phyloP scores from a whole-genome alignment of 177 flowering plant genomes.

The Vitis hybrid region DNA sequence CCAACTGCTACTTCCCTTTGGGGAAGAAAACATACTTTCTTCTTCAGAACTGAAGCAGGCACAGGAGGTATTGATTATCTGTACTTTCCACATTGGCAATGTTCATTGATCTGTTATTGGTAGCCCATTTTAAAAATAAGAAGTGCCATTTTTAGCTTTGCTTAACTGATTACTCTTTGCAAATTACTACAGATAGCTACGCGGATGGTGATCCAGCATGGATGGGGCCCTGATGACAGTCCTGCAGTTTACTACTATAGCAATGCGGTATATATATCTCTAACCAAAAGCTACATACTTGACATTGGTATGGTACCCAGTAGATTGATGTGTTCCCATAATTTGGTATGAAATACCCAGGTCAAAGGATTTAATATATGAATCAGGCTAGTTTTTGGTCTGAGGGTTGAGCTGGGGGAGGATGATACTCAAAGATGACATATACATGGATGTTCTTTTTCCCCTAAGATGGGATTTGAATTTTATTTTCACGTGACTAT shows the following conservation, averaged over 20 bases:
- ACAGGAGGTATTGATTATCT: constrained; percentile 63
- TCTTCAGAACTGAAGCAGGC: constrained; percentile 77
- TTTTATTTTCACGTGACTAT: too few relatives aligned
- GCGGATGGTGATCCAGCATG: constrained; percentile 93
- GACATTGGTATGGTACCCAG: too few relatives aligned
- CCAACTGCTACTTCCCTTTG: constrained; percentile 85
- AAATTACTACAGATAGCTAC: constrained; percentile 74
- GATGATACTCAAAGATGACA: too few relatives aligned
- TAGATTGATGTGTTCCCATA: too few relatives aligned
- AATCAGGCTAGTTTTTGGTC: too few relatives aligned
- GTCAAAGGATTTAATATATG: too few relatives aligned
- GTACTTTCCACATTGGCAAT: not conserved
- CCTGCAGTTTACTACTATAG: constrained; percentile 67
- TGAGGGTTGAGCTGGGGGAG: too few relatives aligned
- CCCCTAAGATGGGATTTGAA: too few relatives aligned
- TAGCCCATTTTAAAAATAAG: not conserved
- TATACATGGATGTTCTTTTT: too few relatives aligned
- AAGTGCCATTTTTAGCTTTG: constrained; percentile 3
- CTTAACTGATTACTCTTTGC: constrained; percentile 9
- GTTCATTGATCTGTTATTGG: not conserved
- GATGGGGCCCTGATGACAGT: constrained; percentile 96
- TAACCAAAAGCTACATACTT: too few relatives aligned
- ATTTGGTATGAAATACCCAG: too few relatives aligned
- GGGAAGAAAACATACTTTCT: constrained; percentile 86
- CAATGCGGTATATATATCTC: constrained; percentile 61